Base-by-base conservation (phyloP, 805 yeast species). In the Candida krabiensis region DNA sequence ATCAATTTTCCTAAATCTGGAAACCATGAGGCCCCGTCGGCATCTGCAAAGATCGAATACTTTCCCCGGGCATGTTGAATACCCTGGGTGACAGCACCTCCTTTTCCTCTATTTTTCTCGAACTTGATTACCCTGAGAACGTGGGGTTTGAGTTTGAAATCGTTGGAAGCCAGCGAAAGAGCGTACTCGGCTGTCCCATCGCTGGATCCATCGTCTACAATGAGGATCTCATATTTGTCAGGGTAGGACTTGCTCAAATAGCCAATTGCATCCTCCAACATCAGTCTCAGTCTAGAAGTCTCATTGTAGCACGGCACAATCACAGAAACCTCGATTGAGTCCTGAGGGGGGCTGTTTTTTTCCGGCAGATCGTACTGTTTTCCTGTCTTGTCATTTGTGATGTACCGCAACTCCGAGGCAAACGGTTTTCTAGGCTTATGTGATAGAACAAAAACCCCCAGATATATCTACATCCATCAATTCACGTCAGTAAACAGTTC, bases 41-140 rank as follows among this genome's bases (percentile, higher is more conserved):
- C 99, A 64, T 93, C 99, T 1, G 96, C 98, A 67, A 93, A 93
- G 8, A 93, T 71, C 9, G 79, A 77, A 52, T 75, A 82, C 40
- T 70, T 60, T 9, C 98, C 99, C 29, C 87, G 68, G 3, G 82
- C 67, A 52, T 79, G 80, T 51, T 82, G 75, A 60, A 93, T 65
- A 5, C 99, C 99, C 61, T 91, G 97, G 13, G 95, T 80, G 0
- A 93, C 98, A 0, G 98, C 99, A 9, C 98, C 96, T 24, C 95
- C 95, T 65, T 91, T 91, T 18, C 99, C 99, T 52, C 99, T 73
- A 60, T 93, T 93, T 46, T 76, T 61, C 17, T 64, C 76, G 45
- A 93, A 71, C 48, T 71, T 73, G n/a, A 86, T 71, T 30, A 87
- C 89, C 50, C 91, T 70, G 54, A 93, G 52, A 37, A 73, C 73